phyloP scores from a whole-genome alignment of 2,329 filamentous ascomycete species.

The Aureobasidium sp. region DNA sequence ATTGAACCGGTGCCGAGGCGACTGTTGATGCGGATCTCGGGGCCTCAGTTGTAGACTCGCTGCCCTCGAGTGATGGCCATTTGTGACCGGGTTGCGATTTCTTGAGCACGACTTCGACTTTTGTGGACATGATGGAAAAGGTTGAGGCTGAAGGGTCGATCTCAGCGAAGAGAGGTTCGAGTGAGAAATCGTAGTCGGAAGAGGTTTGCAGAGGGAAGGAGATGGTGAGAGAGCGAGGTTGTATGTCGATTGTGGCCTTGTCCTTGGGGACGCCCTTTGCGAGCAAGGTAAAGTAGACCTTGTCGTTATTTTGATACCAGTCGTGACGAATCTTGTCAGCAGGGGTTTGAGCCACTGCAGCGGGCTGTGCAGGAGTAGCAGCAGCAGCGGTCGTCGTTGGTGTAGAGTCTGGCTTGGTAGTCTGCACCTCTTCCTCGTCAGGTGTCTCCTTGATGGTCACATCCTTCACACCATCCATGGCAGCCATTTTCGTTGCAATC shows the following conservation, averaged over 20 bases:
- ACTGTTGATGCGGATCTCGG: background rate
- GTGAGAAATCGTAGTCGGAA: slow-evolving; percentile 50
- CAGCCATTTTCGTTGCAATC: slow-evolving; percentile 42
- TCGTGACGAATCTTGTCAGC: slow-evolving; percentile 56
- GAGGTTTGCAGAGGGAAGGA: slow-evolving; percentile 46
- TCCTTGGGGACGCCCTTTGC: slow-evolving; percentile 56
- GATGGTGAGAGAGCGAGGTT: slow-evolving; percentile 40
- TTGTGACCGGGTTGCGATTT: slow-evolving; percentile 59
- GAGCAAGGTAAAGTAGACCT: slow-evolving; percentile 55
- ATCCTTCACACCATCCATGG: slow-evolving; percentile 37
- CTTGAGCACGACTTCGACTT: slow-evolving; percentile 66
- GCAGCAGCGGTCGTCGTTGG: background rate
- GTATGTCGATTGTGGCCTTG: slow-evolving; percentile 43
- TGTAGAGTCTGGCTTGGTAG: background rate
- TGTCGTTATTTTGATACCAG: slow-evolving; percentile 58
- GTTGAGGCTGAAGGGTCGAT: slow-evolving; percentile 55
- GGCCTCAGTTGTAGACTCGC: slow-evolving; percentile 15
- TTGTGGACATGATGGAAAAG: slow-evolving; percentile 61
- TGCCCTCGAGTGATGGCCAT: slow-evolving; percentile 54
- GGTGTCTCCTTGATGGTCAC: slow-evolving; percentile 46
- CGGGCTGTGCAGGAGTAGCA: slow-evolving; percentile 10
- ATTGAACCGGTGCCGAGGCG: background rate
- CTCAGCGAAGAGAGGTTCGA: slow-evolving; percentile 58
- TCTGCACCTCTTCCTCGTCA: slow-evolving; percentile 23
- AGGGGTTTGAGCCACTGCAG: slow-evolving; percentile 31